These are phyloP conservation scores for Chondrostereum purpureum DNA, from an alignment of 1,284 basidiomycete genomes.

Conservation along the genomic window DNA sequence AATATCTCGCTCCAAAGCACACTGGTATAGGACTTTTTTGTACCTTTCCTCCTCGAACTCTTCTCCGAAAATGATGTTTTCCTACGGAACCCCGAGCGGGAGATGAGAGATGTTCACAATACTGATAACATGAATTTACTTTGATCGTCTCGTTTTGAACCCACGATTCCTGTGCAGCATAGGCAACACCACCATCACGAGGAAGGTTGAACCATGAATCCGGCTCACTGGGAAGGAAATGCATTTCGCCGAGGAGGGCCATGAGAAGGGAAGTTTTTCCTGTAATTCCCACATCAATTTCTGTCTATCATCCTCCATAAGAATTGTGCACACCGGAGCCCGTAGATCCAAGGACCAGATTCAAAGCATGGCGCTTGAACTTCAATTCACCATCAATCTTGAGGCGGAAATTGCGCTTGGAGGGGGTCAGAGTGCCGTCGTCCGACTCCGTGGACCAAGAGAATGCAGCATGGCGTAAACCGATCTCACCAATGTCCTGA, in stretches of 20 bases:
- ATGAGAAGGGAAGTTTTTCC: slow-evolving; percentile 46
- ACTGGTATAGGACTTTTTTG: slow-evolving; percentile 54
- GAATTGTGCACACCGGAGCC: slow-evolving; percentile 25
- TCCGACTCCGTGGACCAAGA: slow-evolving; percentile 33
- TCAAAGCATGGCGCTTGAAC: slow-evolving; percentile 54
- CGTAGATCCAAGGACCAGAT: slow-evolving; percentile 60
- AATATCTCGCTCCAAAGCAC: slow-evolving; percentile 53
- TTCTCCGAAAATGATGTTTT: slow-evolving; percentile 83
- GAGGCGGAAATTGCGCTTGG: slow-evolving; percentile 38
- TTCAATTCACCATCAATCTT: slow-evolving; percentile 44
- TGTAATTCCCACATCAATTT: slow-evolving; percentile 4
- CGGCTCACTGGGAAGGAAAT: slow-evolving; percentile 50
- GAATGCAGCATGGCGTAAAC: slow-evolving; percentile 37
- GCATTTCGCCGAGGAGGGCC: slow-evolving; percentile 61
- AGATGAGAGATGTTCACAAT: too few relatives aligned
- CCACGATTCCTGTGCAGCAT: slow-evolving; percentile 79
- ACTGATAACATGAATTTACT: slow-evolving; percentile 31
- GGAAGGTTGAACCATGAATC: slow-evolving; percentile 65
- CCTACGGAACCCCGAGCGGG: too few relatives aligned
- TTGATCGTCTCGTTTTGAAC: slow-evolving; percentile 49
- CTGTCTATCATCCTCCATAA: slow-evolving; percentile 24
- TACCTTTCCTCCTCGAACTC: slow-evolving; percentile 72
- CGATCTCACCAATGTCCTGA: slow-evolving; percentile 22
- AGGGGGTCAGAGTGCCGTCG: slow-evolving; percentile 24
- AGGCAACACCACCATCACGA: slow-evolving; percentile 58